A percentile compares a stretch with the other conserved stretches of the same genome.
These are phyloP conservation scores for Candida michaelii DNA, from an alignment of 805 yeast genomes.

Conservation along the genomic window DNA sequence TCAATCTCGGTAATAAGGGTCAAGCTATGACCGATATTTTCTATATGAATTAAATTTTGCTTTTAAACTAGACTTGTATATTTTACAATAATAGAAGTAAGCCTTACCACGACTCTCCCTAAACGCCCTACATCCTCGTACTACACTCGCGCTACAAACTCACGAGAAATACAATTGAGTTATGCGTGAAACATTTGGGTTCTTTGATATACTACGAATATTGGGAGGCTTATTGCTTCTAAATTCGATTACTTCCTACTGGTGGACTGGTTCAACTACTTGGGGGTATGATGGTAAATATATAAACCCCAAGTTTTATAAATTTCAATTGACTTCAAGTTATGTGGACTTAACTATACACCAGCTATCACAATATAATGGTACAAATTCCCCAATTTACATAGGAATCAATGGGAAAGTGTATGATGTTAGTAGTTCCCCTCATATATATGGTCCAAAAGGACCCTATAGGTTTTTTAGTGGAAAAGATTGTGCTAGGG, in stretches of 20 bases:
- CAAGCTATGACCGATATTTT: constrained; percentile 26
- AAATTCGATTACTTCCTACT: constrained; percentile 52
- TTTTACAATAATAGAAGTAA: too few species aligned
- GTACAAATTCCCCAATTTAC: constrained; percentile 52
- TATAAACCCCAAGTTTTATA: constrained; percentile 43
- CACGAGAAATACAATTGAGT: too few species aligned
- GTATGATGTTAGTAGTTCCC: constrained; percentile 58
- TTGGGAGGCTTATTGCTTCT: constrained; percentile 47
- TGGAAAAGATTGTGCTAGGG: constrained; percentile 69
- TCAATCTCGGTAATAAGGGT: constrained; percentile 30
- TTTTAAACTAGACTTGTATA: neutral
- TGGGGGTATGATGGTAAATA: constrained; percentile 64
- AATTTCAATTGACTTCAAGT: constrained; percentile 19
- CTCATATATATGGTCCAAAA: constrained; percentile 55
- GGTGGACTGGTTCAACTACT: constrained; percentile 53
- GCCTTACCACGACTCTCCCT: too few species aligned
- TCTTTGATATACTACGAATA: constrained; percentile 44
- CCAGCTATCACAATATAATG: constrained; percentile 52
- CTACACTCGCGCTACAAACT: too few species aligned
- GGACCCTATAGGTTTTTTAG: constrained; percentile 52
- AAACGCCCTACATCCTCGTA: too few species aligned
- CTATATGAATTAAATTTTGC: constrained; percentile 17
- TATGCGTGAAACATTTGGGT: constrained; percentile 18
- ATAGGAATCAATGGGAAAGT: constrained; percentile 61
- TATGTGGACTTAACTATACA: constrained; percentile 38